Evolutionary conservation across 2,329 filamentous ascomycete species (phyloP), one percentile per base, ranked within the genome.

Genomic region (Xylariaceae sp.): DNA sequence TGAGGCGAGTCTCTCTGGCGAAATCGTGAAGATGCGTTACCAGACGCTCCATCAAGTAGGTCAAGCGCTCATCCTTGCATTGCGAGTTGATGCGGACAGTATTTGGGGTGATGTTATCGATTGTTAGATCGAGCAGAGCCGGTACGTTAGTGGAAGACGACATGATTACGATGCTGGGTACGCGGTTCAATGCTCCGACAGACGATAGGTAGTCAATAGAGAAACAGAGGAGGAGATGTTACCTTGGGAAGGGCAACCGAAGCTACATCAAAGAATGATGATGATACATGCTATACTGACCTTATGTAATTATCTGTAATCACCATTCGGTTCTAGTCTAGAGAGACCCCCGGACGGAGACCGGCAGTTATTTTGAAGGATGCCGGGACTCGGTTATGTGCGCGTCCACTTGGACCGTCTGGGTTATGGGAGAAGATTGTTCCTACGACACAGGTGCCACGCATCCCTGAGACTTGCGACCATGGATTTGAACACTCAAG

Each of bases 21-120:
- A 89, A 91, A 66, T 90, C 86, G 64, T 93, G 87, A 2, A 91
- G 68, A 64, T 93, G 87, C 11, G 79, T 78, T 36, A 90, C 84
- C 12, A 90, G 73, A 15, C 84, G 74, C 53, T 85, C 78, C 59
- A 91, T 76, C 34, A 93, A 62, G 60, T 87, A 90, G 48, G 78
- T 83, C 47, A 87, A 67, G 16, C 87, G 76, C 17, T 74, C 68
- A 55, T 89, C 73, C 9, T 70, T 60, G 54, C 79, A 78, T 67
- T 83, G 78, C 9, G 83, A 84, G 66, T 91, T 91, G 64, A 89
- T 88, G 34, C 74, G 71, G 57, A 84, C 74, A 24, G 84, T 81
- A 56, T 89, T 89, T 38, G 84, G 78, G 41, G 86, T 89, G 63
- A 89, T 89, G 64, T 89, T 89, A 57, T 88, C 83, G 50, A 84